phyloP scores from a whole-genome alignment of 2,329 filamentous ascomycete species.

The Amphichorda felina region DNA sequence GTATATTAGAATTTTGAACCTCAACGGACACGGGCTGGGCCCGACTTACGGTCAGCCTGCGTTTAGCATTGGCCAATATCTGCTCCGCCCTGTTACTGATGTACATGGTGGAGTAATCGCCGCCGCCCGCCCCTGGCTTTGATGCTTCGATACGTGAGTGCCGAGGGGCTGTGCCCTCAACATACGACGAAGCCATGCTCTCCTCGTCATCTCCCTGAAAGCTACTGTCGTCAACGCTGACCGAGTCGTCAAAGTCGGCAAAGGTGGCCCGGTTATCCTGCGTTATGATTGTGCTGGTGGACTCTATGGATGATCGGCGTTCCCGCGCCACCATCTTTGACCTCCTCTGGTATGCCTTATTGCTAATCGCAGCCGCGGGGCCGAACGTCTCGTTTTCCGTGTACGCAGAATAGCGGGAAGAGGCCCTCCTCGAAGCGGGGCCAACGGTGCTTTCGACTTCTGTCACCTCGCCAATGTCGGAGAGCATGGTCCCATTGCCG shows the following conservation, averaged over 20 bases:
- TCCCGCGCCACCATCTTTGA: constrained; percentile 16
- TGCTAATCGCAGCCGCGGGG: constrained; percentile 19
- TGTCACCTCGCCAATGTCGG: constrained; percentile 49
- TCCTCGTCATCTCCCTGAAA: constrained; percentile 59
- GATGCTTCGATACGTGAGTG: too few species aligned
- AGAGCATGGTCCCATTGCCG: constrained; percentile 57
- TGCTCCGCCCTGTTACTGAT: constrained; percentile 76
- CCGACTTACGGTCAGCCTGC: constrained; percentile 63
- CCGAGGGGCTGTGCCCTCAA: constrained; percentile 28
- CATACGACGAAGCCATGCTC: constrained; percentile 47
- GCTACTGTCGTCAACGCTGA: constrained; percentile 51
- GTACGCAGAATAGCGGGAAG: constrained; percentile 19
- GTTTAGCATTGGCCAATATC: constrained; percentile 88
- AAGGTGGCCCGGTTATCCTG: constrained; percentile 36
- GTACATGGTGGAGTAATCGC: constrained; percentile 59
- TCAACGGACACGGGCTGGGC: background rate
- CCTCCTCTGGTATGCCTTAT: constrained; percentile 25
- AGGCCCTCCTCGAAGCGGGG: constrained; percentile 21
- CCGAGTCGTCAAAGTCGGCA: constrained; percentile 48
- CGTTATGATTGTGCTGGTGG: constrained; percentile 47
- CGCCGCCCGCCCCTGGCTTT: constrained; percentile 23
- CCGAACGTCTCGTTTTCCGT: constrained; percentile 15
- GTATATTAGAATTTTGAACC: constrained; percentile 6
- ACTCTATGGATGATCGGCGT: constrained; percentile 45
- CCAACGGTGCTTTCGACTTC: constrained; percentile 40